Conservation (phyloP, 176 grass and related monocot genomes). For the Aegilops tauschii region DNA sequence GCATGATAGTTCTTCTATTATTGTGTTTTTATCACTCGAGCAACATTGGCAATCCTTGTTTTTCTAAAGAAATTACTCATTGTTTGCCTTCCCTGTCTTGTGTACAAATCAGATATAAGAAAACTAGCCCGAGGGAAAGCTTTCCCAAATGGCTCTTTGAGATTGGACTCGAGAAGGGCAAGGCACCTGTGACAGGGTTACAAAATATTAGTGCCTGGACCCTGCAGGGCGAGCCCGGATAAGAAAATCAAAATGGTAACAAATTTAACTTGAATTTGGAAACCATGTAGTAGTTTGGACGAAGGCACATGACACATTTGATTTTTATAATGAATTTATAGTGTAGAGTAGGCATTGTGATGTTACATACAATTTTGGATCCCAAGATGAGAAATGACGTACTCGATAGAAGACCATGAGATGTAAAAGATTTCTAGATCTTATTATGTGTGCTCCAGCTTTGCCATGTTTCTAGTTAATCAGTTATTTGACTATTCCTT, state of each 20-base stretch:
- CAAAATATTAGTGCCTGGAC: not conserved
- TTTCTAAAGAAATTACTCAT: not conserved
- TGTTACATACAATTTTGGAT: not conserved
- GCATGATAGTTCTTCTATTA: not conserved
- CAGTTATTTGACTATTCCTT: not conserved
- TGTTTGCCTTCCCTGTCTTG: not conserved
- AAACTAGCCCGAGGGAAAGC: not conserved
- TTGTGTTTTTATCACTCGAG: slow-evolving; percentile 3
- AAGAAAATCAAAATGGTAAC: not conserved
- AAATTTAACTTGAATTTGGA: not conserved
- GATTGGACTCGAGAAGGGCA: not conserved
- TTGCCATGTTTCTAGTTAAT: not conserved
- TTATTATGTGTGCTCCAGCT: not conserved
- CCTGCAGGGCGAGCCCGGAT: not conserved
- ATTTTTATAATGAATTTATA: not conserved
- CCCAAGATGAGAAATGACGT: not conserved
- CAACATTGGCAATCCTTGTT: not conserved
- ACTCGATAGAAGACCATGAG: not conserved
- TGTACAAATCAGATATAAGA: not conserved
- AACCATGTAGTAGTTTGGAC: not conserved
- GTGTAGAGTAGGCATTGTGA: not conserved
- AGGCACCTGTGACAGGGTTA: not conserved
- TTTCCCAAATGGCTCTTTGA: not conserved
- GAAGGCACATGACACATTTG: not conserved
- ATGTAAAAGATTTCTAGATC: not conserved